Base-by-base conservation (phyloP, 1,139 yeast species). In the Casaregolazyma suthepensis region DNA sequence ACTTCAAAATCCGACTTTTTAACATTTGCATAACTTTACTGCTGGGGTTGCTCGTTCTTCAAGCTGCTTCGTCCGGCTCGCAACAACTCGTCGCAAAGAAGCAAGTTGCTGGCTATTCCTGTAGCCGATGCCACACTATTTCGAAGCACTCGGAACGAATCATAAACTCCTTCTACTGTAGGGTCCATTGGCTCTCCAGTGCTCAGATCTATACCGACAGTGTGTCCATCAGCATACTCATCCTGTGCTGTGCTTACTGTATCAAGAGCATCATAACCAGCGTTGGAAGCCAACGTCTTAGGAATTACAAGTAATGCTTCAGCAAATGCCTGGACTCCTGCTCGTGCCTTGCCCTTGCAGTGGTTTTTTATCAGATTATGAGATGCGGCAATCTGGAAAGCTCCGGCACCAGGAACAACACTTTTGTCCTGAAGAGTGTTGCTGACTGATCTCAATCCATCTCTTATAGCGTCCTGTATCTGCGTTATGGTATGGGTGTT, bases 181-280 rank as follows among this genome's bases (percentile, higher is more conserved):
- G 99, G 98, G 67, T 93, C 98, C 81, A 93, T 85, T 52, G 98
- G 95, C 66, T 91, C 97, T 45, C 99, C 99, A 13, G 93, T 80
- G 57, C 81, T 80, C 62, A 94, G 78, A 69, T 94, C 96, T 55
- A 94, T 83, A 55, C 99, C 99, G 46, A 91, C 96, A 43, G 81
- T 79, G 65, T 87, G 83, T 52, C 86, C 93, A 52, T 87, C 95
- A 45, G 77, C 79, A 57, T 87, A 79, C 70, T 90, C 96, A 71
- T 94, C 99, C 71, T 90, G 96, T 62, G 96, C 89, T 57, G 84
- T 80, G 37, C 95, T 83, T 46, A 94, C 78, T 12, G 96, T 85
- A 68, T 93, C 99, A 64, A 93, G 80, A 3, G 94, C 83, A 70
- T 93, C 99, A 63, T 85, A 84, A 7, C 99, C 99, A 3, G 97